Conservation (phyloP, 2,329 filamentous ascomycete species). For the Cercospora sp. region DNA sequence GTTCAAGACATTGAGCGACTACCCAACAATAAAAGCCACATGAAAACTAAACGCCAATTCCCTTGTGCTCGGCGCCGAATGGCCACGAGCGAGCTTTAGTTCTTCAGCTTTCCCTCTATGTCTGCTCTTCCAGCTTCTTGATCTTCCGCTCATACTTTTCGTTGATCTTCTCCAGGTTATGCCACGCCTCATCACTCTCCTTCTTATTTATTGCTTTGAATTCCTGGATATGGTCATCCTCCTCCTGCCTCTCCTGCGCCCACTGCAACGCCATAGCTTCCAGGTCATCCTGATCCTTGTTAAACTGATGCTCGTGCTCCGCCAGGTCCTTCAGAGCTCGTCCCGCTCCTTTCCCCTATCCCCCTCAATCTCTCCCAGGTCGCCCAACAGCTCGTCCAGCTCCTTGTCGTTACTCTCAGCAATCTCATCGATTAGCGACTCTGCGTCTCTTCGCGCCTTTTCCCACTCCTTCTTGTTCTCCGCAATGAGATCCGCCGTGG, state of each 20-base stretch:
- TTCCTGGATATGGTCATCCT: background rate
- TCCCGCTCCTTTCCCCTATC: too few relatives aligned
- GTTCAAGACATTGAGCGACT: background rate
- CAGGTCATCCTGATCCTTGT: too few relatives aligned
- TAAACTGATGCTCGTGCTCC: too few relatives aligned
- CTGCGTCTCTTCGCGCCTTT: too few relatives aligned
- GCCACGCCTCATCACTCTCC: background rate
- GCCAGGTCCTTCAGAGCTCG: too few relatives aligned
- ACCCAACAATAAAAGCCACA: background rate
- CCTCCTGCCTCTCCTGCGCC: background rate
- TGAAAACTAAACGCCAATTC: background rate
- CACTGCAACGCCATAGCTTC: too few relatives aligned
- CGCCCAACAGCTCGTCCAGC: too few relatives aligned
- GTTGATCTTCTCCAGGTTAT: background rate
- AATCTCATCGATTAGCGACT: too few relatives aligned
- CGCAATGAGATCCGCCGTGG: too few relatives aligned
- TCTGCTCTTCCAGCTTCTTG: background rate
- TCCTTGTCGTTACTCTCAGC: too few relatives aligned
- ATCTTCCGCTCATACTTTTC: background rate
- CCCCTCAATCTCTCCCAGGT: too few relatives aligned
- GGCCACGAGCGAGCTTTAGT: background rate
- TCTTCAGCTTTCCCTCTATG: background rate
- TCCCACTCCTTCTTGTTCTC: too few relatives aligned
- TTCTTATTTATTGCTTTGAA: background rate
- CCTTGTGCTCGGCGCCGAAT: background rate